Conservation (phyloP, 495 filamentous ascomycete species). For the Hypoxylon lenormandii region DNA sequence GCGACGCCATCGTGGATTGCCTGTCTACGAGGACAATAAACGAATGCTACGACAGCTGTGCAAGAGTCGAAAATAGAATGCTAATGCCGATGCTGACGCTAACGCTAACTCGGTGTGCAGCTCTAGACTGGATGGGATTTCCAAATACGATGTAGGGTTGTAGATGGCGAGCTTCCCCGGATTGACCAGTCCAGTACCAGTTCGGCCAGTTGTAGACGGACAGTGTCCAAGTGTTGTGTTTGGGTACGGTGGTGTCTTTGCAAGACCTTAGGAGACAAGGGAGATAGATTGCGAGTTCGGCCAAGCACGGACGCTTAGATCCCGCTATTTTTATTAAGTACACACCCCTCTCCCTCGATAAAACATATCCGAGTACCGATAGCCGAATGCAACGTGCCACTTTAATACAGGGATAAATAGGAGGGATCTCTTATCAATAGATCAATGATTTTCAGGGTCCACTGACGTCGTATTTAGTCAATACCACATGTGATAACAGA, state of each 20-base stretch:
- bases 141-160: constrained; percentile 14
- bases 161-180: no score
- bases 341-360: constrained; percentile 26
- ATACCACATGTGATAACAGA: constrained; percentile 23
- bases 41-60: neutral
- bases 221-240: neutral
- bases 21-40: neutral
- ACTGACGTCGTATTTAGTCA: constrained; percentile 40
- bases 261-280: no score
- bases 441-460: constrained; percentile 45
- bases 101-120: no score
- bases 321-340: constrained; percentile 22
- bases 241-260: no score
- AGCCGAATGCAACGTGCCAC: constrained; percentile 36
- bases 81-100: no score
- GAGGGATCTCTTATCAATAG: constrained; percentile 28
- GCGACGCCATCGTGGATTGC: constrained; percentile 58
- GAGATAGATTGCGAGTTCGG: neutral
- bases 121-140: constrained; percentile 26
- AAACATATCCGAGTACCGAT: constrained; percentile 33
- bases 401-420: constrained; percentile 5
- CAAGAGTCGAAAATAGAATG: no score
- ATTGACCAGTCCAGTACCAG: no score
- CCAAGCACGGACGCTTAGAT: constrained; percentile 26
- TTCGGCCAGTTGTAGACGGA: neutral